Evolutionary conservation across 495 filamentous ascomycete species (phyloP).

Genomic region (Arthonia radiata): DNA sequence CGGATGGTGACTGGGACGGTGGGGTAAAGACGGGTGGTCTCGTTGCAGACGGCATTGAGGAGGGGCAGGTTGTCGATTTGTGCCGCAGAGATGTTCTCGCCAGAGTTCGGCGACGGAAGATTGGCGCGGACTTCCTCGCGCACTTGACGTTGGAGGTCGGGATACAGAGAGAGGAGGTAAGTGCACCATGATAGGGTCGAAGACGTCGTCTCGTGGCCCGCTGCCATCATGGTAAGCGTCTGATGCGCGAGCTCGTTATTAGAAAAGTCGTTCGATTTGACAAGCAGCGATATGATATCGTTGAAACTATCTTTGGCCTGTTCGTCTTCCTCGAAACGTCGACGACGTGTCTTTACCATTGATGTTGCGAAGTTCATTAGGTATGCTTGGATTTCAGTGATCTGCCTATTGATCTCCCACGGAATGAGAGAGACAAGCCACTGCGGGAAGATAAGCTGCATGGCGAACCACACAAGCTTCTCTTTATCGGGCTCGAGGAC

Average conservation of each 20-base stretch:
- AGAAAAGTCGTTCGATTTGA: constrained; percentile 1
- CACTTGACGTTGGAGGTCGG: constrained; percentile 20
- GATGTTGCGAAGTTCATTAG: no score
- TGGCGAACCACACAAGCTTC: no score
- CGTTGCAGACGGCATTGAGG: constrained; percentile 25
- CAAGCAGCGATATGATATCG: constrained; percentile 2
- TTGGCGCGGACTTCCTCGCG: constrained; percentile 21
- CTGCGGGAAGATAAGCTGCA: no score
- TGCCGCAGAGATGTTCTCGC: constrained; percentile 9
- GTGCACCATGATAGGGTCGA: constrained; percentile 24
- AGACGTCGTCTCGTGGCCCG: constrained; percentile 27
- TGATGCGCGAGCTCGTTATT: constrained; percentile 3
- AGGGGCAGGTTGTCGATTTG: constrained; percentile 26
- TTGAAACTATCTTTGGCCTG: no score
- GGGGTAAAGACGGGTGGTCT: constrained; percentile 14
- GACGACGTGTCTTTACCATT: no score
- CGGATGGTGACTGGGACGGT: constrained; percentile 26
- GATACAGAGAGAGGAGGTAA: constrained; percentile 23
- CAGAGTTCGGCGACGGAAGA: constrained; percentile 10
- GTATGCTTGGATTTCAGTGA: no score
- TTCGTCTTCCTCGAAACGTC: no score
- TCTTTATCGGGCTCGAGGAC: constrained; percentile 3
- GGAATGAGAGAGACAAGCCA: no score
- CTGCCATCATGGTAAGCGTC: constrained; percentile 2
- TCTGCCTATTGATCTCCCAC: no score